phyloP scores from a whole-genome alignment of 2,329 filamentous ascomycete genomes.

The Hypoxylon sp. region DNA sequence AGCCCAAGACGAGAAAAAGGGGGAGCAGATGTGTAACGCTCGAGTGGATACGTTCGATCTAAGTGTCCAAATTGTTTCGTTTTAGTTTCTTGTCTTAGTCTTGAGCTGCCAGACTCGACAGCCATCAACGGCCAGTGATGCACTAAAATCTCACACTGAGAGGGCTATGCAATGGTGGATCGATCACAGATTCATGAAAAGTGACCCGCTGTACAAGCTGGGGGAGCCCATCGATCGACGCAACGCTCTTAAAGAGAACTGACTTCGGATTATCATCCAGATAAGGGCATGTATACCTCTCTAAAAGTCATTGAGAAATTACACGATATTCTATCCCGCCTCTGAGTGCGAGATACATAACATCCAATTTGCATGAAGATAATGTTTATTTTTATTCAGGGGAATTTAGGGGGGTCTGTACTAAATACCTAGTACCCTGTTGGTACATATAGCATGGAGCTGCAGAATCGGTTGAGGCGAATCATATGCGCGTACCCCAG shows the following conservation, averaged over 20 bases:
- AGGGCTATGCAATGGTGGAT: constrained; percentile 29
- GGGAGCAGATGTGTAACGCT: constrained; percentile 17
- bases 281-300: neutral
- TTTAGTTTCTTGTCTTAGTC: constrained; percentile 22
- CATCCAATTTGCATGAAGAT: neutral
- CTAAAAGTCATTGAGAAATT: neutral
- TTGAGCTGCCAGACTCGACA: constrained; percentile 11
- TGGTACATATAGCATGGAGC: neutral
- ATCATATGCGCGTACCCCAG: neutral
- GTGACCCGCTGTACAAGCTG: neutral
- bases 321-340: neutral
- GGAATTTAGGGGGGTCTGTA: neutral
- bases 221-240: neutral
- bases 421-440: neutral
- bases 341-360: neutral
- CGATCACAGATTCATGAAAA: neutral
- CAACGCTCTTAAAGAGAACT: neutral
- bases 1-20: constrained; percentile 1
- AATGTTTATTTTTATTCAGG: neutral
- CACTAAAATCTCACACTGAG: constrained; percentile 36
- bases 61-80: constrained; percentile 20
- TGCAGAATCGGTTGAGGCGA: neutral
- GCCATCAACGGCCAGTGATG: neutral
- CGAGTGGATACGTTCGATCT: constrained; percentile 18
- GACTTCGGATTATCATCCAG: neutral